Percentiles rank a stretch among this genome's conserved stretches.
Evolutionary conservation across 306 rosid genomes (phyloP).

Genomic region (Canavalia ensiformis): DNA sequence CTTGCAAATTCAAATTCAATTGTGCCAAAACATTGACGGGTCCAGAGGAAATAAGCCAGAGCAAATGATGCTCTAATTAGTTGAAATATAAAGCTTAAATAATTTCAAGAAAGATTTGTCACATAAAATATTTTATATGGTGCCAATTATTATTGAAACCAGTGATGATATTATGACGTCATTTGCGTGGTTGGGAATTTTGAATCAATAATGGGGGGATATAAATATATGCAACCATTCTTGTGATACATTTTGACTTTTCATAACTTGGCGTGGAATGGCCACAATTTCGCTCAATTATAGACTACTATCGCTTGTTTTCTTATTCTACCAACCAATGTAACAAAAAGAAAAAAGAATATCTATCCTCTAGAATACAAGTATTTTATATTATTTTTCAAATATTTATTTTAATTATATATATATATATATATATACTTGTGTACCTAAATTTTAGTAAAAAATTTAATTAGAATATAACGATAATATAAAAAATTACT

Average conservation of each 20-base stretch:
- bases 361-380: background rate
- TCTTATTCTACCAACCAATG: background rate
- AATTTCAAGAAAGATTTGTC: background rate
- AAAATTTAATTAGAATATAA: no score
- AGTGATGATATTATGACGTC: background rate
- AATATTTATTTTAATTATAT: background rate
- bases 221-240: background rate
- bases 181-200: background rate
- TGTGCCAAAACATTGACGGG: background rate
- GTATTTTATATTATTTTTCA: background rate
- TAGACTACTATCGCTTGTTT: background rate
- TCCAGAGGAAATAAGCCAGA: background rate
- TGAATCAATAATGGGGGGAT: background rate
- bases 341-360: conserved; percentile 8
- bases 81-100: background rate
- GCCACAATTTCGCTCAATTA: background rate
- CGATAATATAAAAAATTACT: no score
- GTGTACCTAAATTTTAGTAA: background rate
- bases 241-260: background rate
- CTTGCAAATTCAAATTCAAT: background rate
- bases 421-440: background rate
- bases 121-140: background rate
- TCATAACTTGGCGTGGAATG: background rate
- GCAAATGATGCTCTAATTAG: background rate
- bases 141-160: background rate